Evolutionary conservation across 2,329 filamentous ascomycete genomes (phyloP).

Genomic region (Coniochaeta sp.): DNA sequence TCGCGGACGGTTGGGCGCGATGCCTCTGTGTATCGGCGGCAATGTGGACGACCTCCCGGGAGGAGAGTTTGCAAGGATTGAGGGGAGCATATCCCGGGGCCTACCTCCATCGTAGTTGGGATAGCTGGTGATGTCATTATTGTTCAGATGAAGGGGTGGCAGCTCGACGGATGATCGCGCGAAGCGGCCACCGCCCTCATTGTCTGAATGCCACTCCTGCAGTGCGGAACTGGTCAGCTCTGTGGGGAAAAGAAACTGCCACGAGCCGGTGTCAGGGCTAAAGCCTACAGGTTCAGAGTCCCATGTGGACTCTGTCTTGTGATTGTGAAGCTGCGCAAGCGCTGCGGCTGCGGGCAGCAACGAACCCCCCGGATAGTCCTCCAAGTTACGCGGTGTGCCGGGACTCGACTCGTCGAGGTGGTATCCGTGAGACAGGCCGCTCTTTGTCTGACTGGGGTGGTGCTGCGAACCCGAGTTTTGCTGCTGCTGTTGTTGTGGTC

Average conservation of each 20-base stretch:
- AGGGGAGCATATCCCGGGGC: constrained; percentile 72
- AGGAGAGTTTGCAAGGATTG: constrained; percentile 73
- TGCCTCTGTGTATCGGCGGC: constrained; percentile 69
- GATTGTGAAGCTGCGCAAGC: constrained; percentile 72
- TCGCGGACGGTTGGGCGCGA: constrained; percentile 65
- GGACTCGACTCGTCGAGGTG: constrained; percentile 60
- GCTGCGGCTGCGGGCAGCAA: constrained; percentile 72
- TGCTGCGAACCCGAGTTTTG: constrained; percentile 25
- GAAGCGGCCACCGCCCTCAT: constrained; percentile 56
- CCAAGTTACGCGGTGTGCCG: constrained; percentile 61
- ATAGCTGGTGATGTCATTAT: constrained; percentile 62
- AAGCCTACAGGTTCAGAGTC: constrained; percentile 67
- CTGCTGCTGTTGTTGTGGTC: constrained; percentile 21
- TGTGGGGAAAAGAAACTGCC: neutral
- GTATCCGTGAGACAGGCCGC: constrained; percentile 57
- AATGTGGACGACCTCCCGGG: constrained; percentile 83
- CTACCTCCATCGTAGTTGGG: constrained; percentile 53
- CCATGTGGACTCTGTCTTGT: constrained; percentile 70
- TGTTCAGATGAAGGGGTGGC: constrained; percentile 56
- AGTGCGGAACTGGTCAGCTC: constrained; percentile 12
- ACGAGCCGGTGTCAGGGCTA: constrained; percentile 2
- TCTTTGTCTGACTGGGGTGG: constrained; percentile 27
- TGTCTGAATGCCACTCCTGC: constrained; percentile 67
- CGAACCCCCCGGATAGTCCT: constrained; percentile 60
- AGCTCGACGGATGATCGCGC: constrained; percentile 65